Conservation (phyloP, 768 basidiomycete genomes). For the Leccinum barrowsii region DNA sequence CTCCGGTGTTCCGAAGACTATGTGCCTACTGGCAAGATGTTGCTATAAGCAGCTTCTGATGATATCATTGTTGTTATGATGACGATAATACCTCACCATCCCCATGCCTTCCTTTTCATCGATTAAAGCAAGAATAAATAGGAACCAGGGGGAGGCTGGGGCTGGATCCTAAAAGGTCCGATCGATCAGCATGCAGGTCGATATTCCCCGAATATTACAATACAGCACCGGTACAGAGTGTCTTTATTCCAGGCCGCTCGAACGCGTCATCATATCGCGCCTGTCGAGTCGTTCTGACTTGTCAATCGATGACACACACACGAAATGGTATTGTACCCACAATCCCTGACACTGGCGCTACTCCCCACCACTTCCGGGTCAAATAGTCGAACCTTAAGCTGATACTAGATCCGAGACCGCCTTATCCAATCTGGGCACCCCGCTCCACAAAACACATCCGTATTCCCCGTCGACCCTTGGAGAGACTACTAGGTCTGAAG, state of each 20-base stretch:
- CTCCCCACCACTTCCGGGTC: not conserved
- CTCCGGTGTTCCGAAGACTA: not conserved
- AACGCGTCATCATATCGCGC: not conserved
- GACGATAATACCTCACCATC: not conserved
- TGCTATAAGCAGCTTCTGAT: not conserved
- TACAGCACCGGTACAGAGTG: not conserved
- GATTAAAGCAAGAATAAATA: not conserved
- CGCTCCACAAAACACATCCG: not conserved
- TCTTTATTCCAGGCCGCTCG: not conserved
- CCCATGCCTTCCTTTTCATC: not conserved
- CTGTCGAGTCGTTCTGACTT: not conserved
- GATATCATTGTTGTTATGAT: not conserved
- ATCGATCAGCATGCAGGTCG: not conserved
- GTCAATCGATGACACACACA: not conserved
- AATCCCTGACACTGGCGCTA: not conserved
- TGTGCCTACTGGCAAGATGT: not conserved
- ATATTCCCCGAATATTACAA: not conserved
- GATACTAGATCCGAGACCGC: not conserved
- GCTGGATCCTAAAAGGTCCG: not conserved
- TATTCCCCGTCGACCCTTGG: not conserved
- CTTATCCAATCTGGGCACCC: not conserved
- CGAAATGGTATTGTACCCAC: not conserved
- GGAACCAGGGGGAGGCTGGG: not conserved
- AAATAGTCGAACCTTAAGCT: not conserved
- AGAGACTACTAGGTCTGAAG: not conserved